Evolutionary conservation across 257 asterid species (phyloP).

Genomic region (Solanum stenotomum): DNA sequence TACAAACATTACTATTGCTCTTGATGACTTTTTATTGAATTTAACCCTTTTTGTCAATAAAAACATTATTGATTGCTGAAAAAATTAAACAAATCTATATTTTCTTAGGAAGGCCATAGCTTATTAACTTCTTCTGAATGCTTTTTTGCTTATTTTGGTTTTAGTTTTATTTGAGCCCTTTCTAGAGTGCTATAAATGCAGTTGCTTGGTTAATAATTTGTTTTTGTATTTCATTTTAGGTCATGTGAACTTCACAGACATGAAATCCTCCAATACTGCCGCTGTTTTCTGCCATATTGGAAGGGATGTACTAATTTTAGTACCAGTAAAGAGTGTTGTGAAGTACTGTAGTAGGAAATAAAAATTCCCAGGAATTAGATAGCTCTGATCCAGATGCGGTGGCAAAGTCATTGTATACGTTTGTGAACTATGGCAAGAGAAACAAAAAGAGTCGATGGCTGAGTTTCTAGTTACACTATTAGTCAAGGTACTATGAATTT

Average conservation of each 20-base stretch:
- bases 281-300: too few relatives aligned
- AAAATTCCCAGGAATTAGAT: slow-evolving; percentile 12
- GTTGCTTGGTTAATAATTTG: background rate
- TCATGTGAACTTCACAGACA: slow-evolving; percentile 39
- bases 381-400: slow-evolving; percentile 65
- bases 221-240: background rate
- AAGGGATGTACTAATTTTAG: too few relatives aligned
- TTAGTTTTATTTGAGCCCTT: background rate
- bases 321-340: too few relatives aligned
- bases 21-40: too few relatives aligned
- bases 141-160: background rate
- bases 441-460: slow-evolving; percentile 60
- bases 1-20: too few relatives aligned
- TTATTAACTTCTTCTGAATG: background rate
- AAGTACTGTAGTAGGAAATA: too few relatives aligned
- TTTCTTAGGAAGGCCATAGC: background rate
- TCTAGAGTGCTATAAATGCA: background rate
- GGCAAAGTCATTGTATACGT: slow-evolving; percentile 35
- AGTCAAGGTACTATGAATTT: slow-evolving; percentile 43
- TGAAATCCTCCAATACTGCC: too few relatives aligned
- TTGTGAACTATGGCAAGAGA: slow-evolving; percentile 51
- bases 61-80: too few relatives aligned
- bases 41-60: too few relatives aligned
- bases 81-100: too few relatives aligned
- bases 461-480: slow-evolving; percentile 73